These are phyloP conservation scores for Macrophomina tecta DNA, from an alignment of 2,329 filamentous ascomycete species.

Conservation along the genomic window DNA sequence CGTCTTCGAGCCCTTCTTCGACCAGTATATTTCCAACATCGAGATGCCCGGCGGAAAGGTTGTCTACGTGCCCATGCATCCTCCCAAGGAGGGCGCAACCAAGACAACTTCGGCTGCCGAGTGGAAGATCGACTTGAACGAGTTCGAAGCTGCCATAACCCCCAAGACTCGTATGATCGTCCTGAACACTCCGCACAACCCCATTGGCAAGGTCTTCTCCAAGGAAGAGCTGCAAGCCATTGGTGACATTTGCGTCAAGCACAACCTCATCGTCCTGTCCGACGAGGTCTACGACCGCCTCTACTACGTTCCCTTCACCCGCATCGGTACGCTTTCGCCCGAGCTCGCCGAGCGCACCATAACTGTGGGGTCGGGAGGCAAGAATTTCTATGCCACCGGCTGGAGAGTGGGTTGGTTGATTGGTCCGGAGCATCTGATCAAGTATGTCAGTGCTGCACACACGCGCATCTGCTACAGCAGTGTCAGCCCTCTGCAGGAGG, in stretches of 20 bases:
- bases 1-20: constrained; percentile 97
- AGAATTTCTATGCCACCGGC: constrained; percentile 97
- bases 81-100: constrained; percentile 78
- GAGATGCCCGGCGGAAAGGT: constrained; percentile 97
- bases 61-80: constrained; percentile 93
- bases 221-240: constrained; percentile 82
- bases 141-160: constrained; percentile 82
- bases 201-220: constrained; percentile 94
- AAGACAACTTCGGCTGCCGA: constrained; percentile 84
- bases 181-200: constrained; percentile 88
- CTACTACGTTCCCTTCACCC: constrained; percentile 93
- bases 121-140: constrained; percentile 85
- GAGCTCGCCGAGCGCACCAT: constrained; percentile 87
- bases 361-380: constrained; percentile 94
- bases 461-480: constrained; percentile 96
- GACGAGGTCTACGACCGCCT: constrained; percentile 84
- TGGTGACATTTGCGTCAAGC: constrained; percentile 85
- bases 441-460: constrained; percentile 90
- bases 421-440: constrained; percentile 84
- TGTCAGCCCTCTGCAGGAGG: constrained; percentile 92
- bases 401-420: constrained; percentile 98
- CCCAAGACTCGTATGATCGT: constrained; percentile 96
- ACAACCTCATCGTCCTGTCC: constrained; percentile 87
- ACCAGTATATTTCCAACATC: constrained; percentile 99
- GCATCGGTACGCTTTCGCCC: constrained; percentile 87